Conservation (phyloP, 495 filamentous ascomycete species). For the Aspergillus mulundensis region DNA sequence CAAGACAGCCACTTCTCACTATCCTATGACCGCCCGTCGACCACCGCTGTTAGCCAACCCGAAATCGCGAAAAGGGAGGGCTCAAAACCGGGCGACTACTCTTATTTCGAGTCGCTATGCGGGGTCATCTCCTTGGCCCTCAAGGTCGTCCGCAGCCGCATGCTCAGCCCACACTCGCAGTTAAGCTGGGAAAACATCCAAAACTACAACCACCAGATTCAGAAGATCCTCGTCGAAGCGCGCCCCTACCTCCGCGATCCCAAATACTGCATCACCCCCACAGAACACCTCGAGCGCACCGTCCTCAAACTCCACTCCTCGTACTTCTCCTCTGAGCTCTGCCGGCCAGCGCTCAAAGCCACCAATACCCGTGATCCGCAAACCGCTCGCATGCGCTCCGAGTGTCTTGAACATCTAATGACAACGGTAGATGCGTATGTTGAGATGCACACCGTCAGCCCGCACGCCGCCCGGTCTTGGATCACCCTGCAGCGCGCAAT, state of each 20-base stretch:
- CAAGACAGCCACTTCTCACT: constrained; percentile 59
- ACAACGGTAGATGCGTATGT: constrained; percentile 45
- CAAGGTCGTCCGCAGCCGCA: constrained; percentile 55
- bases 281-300: constrained; percentile 52
- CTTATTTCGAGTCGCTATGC: constrained; percentile 54
- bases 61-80: constrained; percentile 43
- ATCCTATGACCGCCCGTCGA: constrained; percentile 55
- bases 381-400: constrained; percentile 40
- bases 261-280: constrained; percentile 40
- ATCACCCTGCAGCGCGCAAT: constrained; percentile 46
- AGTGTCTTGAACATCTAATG: constrained; percentile 40
- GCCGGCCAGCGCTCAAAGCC: constrained; percentile 52
- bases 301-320: constrained; percentile 55
- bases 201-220: constrained; percentile 47
- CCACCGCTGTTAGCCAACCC: constrained; percentile 46
- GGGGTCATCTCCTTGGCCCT: constrained; percentile 48
- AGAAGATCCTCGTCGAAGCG: constrained; percentile 49
- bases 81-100: constrained; percentile 36
- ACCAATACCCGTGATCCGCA: constrained; percentile 31
- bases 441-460: constrained; percentile 43
- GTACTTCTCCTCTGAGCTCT: constrained; percentile 58
- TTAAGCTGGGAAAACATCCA: constrained; percentile 45
- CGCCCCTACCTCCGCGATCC: constrained; percentile 50
- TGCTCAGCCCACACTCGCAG: constrained; percentile 40
- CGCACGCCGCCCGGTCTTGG: constrained; percentile 44